Conservation (phyloP, 768 basidiomycete genomes). For the Saitozyma podzolica region DNA sequence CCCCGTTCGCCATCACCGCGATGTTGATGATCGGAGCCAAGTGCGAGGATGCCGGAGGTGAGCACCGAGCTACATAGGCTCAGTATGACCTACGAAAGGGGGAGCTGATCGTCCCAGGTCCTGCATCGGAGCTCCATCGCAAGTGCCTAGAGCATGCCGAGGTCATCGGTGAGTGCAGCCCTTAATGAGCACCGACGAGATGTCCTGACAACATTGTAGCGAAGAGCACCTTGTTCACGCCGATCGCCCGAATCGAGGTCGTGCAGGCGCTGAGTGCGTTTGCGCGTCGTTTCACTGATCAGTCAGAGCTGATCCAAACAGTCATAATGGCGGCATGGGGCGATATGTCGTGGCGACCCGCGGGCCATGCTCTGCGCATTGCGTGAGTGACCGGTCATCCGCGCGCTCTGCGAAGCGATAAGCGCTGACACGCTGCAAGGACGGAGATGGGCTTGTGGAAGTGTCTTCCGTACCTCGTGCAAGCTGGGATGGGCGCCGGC, state of each 20-base stretch:
- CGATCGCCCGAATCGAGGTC: conserved; percentile 38
- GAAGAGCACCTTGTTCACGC: conserved; percentile 42
- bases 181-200: background rate
- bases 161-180: conserved; percentile 35
- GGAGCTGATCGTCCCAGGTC: conserved; percentile 1
- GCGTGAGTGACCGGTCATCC: conserved; percentile 4
- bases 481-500: conserved; percentile 35
- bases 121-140: conserved; percentile 21
- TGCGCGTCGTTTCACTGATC: background rate
- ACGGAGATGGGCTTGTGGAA: conserved; percentile 42
- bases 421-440: background rate
- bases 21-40: conserved; percentile 31
- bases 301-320: conserved; percentile 4
- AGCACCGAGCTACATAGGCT: conserved; percentile 1
- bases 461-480: conserved; percentile 31
- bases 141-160: conserved; percentile 38
- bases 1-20: conserved; percentile 38
- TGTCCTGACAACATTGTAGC: conserved; percentile 9
- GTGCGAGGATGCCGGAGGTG: conserved; percentile 33
- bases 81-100: background rate
- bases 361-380: conserved; percentile 40
- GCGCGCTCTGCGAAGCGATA: background rate
- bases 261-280: conserved; percentile 38
- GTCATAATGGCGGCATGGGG: conserved; percentile 44
- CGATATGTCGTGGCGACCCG: conserved; percentile 38